These are phyloP conservation scores for Penicillium macrosclerotiorum DNA, from an alignment of 495 filamentous ascomycete genomes.

Conservation along the genomic window DNA sequence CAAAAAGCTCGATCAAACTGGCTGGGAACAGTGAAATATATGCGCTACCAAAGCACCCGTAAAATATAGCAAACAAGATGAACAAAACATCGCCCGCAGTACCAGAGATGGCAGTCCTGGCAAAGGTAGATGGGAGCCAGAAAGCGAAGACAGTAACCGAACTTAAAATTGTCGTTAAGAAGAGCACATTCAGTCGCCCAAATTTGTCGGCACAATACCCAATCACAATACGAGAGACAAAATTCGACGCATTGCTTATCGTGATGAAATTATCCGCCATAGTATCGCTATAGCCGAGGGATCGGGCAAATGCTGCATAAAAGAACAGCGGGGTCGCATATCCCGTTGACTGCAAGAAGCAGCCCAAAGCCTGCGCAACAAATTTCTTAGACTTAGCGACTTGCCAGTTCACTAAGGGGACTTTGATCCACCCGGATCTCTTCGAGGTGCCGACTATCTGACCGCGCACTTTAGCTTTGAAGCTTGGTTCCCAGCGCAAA, in stretches of 20 bases:
- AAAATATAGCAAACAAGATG: conserved; percentile 51
- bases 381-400: conserved; percentile 39
- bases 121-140: conserved; percentile 42
- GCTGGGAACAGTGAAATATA: conserved; percentile 40
- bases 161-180: conserved; percentile 47
- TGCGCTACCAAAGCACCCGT: conserved; percentile 50
- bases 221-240: conserved; percentile 47
- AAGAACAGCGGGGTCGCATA: conserved; percentile 46
- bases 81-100: conserved; percentile 37
- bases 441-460: conserved; percentile 25
- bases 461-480: conserved; percentile 29
- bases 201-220: conserved; percentile 48
- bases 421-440: conserved; percentile 19
- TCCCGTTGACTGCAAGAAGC: conserved; percentile 42
- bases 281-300: conserved; percentile 36
- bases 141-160: conserved; percentile 46
- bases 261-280: conserved; percentile 50
- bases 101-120: conserved; percentile 17
- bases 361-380: conserved; percentile 37
- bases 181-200: conserved; percentile 54
- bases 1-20: conserved; percentile 56
- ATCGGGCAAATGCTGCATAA: conserved; percentile 40
- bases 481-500: conserved; percentile 42
- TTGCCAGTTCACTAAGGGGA: conserved; percentile 37
- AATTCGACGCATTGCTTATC: conserved; percentile 54